These are phyloP conservation scores for Paralagenidium karlingii DNA, from an alignment of 352 stramenopile genomes.

Conservation along the genomic window DNA sequence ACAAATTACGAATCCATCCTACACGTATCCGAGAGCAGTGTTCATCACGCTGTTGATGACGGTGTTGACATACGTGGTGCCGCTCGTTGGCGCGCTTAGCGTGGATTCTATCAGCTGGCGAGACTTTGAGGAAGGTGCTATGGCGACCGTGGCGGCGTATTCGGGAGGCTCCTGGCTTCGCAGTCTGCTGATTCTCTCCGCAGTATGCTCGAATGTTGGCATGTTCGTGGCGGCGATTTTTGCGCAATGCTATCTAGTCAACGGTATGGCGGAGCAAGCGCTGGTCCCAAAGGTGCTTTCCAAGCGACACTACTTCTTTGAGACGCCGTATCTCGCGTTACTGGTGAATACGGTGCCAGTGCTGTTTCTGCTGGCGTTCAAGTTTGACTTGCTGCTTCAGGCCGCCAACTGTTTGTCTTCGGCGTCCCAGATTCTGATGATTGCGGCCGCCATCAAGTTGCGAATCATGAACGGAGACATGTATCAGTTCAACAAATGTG, in stretches of 20 bases:
- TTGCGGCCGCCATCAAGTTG: slow-evolving; percentile 77
- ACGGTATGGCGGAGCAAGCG: slow-evolving; percentile 44
- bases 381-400: slow-evolving; percentile 38
- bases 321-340: slow-evolving; percentile 15
- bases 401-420: slow-evolving; percentile 78
- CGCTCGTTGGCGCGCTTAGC: slow-evolving; percentile 29
- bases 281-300: slow-evolving; percentile 58
- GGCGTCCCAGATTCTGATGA: slow-evolving; percentile 60
- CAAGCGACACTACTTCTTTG: slow-evolving; percentile 16
- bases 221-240: slow-evolving; percentile 85
- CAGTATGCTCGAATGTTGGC: slow-evolving; percentile 61
- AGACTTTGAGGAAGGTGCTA: slow-evolving; percentile 17
- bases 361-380: slow-evolving; percentile 11
- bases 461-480: too few species aligned
- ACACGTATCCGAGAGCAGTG: slow-evolving; percentile 63
- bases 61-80: slow-evolving; percentile 59
- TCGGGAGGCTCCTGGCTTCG: slow-evolving; percentile 62
- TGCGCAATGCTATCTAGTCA: slow-evolving; percentile 68
- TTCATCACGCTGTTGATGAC: slow-evolving; percentile 45
- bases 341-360: slow-evolving; percentile 10
- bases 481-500: too few species aligned
- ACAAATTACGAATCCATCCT: slow-evolving; percentile 55
- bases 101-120: slow-evolving; percentile 9
- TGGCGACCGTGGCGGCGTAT: slow-evolving; percentile 49
- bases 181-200: slow-evolving; percentile 60